Evolutionary conservation across 1,139 yeast genomes (phyloP), one percentile per base, ranked within the genome.

Genomic region (Yamadazyma triangularis): DNA sequence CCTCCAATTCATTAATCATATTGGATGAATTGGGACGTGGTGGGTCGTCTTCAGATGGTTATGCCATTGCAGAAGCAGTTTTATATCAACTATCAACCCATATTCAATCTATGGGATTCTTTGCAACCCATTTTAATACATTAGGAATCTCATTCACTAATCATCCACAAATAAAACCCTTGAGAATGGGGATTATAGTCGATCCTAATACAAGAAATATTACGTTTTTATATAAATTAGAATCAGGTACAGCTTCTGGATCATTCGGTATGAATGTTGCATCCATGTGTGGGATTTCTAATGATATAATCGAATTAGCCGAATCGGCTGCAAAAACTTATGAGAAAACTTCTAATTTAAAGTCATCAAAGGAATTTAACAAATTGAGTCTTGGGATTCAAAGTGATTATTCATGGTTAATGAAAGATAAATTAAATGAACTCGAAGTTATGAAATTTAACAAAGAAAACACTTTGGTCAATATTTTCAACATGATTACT

Each of bases 221-320:
- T 25, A 88, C 97, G 0, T 91, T 91, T 53, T 63, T 91, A 48
- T 93, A 91, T 58, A 85, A 84, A 48, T 64, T 93, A 28, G 95
- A 86, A 46, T 66, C 72, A 14, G 98, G 98, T 1, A 77, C 85
- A 3, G 93, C 97, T 12, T 85, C 88, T 19, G 96, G 97, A 3
- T 87, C 96, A 4, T 91, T 93, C 60, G 99, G 98, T 48, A 88
- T 91, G 96, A 91, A 88, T 59, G 98, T 93, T 25, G 98, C 99
- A 0, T 67, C 93, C 5, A 91, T 91, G 97, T 93, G 98, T 62
- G 98, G 98, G n/a, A 84, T 91, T 31, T 65, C 78, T 2, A 65
- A 64, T 28, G 60, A 59, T 3, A 84, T 93, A 41, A 89, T 91
- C 6, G 81, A 76, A 25, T 64, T 69, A 24, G 97, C 98, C 0